Evolutionary conservation across 2,329 filamentous ascomycete species (phyloP).

Genomic region (Colletotrichum horii): DNA sequence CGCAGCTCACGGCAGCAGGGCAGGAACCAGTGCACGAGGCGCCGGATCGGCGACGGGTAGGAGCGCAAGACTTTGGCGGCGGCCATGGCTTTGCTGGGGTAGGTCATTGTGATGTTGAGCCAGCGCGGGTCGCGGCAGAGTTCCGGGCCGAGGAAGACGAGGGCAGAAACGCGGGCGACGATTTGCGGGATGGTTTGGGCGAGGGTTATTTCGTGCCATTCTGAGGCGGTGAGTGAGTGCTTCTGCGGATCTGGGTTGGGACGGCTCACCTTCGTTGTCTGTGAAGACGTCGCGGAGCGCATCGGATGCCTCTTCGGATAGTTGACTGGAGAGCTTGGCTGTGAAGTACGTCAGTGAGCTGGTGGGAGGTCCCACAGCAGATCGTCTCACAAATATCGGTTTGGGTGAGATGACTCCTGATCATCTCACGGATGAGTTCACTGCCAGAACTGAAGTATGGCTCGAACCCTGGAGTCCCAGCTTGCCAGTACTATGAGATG

Average conservation of each 20-base stretch:
- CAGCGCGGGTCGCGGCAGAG: conserved; percentile 52
- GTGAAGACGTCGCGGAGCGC: not conserved
- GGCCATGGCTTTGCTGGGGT: conserved; percentile 43
- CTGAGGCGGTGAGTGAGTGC: conserved; percentile 15
- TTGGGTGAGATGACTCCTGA: not conserved
- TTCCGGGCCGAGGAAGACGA: conserved; percentile 51
- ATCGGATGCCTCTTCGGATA: not conserved
- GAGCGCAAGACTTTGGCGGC: conserved; percentile 40
- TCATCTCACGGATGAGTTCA: conserved; percentile 2
- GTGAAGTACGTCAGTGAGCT: not conserved
- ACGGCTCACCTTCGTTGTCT: not conserved
- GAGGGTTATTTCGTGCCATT: conserved; percentile 17
- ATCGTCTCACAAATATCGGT: not conserved
- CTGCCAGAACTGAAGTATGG: conserved; percentile 6
- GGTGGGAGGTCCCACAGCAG: not conserved
- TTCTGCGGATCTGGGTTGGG: not conserved
- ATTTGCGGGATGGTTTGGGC: conserved; percentile 24
- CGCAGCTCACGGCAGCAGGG: conserved; percentile 42
- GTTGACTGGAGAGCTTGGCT: not conserved
- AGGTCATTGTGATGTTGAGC: conserved; percentile 48
- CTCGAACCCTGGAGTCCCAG: not conserved
- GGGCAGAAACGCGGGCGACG: conserved; percentile 53
- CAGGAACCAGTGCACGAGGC: conserved; percentile 49
- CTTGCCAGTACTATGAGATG: not conserved
- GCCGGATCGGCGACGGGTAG: conserved; percentile 44